These are phyloP conservation scores for Kluyveromyces aestuarii DNA, from an alignment of 805 yeast species.

Conservation along the genomic window DNA sequence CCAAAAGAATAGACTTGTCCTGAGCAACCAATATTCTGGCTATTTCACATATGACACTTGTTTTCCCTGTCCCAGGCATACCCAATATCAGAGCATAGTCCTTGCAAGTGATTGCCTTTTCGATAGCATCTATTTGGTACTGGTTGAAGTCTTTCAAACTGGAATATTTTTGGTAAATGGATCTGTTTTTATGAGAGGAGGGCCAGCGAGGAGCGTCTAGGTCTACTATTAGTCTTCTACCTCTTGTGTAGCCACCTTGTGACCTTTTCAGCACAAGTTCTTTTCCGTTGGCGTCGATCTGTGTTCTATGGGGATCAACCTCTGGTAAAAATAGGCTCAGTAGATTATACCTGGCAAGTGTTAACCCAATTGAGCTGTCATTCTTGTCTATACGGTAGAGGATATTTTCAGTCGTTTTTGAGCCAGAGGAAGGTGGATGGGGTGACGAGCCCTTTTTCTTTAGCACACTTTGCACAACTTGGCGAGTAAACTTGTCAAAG, in stretches of 20 bases:
- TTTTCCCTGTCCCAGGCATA: conserved; percentile 98
- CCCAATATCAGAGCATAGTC: conserved; percentile 83
- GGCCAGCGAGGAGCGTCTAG: neutral
- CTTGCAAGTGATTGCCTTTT: conserved; percentile 49
- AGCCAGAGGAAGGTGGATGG: conserved; percentile 1
- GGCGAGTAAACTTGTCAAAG: conserved; percentile 39
- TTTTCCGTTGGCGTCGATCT: conserved; percentile 6
- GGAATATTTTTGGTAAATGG: neutral
- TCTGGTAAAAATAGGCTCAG: conserved; percentile 50
- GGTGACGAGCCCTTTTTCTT: neutral
- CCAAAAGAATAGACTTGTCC: conserved; percentile 61
- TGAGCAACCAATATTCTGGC: conserved; percentile 47
- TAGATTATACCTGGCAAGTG: conserved; percentile 67
- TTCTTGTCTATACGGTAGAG: conserved; percentile 71
- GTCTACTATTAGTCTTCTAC: conserved; percentile 30
- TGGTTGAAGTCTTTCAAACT: conserved; percentile 36
- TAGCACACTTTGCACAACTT: conserved; percentile 43
- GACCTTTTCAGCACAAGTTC: conserved; percentile 14
- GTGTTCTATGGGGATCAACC: conserved; percentile 3
- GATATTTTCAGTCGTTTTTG: conserved; percentile 1
- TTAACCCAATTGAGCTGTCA: conserved; percentile 64
- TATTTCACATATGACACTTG: conserved; percentile 77
- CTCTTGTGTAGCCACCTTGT: conserved; percentile 29
- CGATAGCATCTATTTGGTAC: conserved; percentile 67
- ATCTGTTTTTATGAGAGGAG: neutral